Percentiles rank a stretch among this genome's conserved stretches.
Evolutionary conservation across 495 filamentous ascomycete genomes (phyloP).

Genomic region (Xylaria curta): DNA sequence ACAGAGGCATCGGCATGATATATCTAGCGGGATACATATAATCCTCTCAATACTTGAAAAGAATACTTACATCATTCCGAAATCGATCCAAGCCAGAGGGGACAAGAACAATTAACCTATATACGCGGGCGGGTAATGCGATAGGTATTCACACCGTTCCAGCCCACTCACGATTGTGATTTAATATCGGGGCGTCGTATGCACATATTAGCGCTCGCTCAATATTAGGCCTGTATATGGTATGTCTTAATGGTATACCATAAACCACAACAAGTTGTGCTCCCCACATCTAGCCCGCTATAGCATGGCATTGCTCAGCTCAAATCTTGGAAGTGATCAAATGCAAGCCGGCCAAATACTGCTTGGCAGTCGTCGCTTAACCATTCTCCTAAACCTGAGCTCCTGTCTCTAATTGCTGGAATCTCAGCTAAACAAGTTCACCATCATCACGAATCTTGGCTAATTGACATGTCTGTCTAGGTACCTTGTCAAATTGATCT

Average conservation of each 20-base stretch:
- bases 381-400: background rate
- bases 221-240: conserved; percentile 3
- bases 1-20: background rate
- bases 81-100: background rate
- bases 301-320: conserved; percentile 16
- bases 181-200: conserved; percentile 43
- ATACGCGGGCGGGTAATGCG: conserved; percentile 33
- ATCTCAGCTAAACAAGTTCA: conserved; percentile 6
- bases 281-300: conserved; percentile 14
- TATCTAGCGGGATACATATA: background rate
- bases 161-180: conserved; percentile 40
- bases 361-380: conserved; percentile 15
- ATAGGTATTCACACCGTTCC: conserved; percentile 30
- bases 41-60: background rate
- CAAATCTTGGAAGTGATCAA: conserved; percentile 19
- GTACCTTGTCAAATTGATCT: background rate
- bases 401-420: background rate
- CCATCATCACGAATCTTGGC: background rate
- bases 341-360: background rate
- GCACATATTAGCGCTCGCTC: conserved; percentile 34
- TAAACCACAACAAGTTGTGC: background rate
- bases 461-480: background rate
- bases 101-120: conserved; percentile 22
- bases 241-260: conserved; percentile 10
- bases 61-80: background rate